These are phyloP conservation scores for Coffea canephora DNA, from an alignment of 257 asterid genomes.

Conservation along the genomic window DNA sequence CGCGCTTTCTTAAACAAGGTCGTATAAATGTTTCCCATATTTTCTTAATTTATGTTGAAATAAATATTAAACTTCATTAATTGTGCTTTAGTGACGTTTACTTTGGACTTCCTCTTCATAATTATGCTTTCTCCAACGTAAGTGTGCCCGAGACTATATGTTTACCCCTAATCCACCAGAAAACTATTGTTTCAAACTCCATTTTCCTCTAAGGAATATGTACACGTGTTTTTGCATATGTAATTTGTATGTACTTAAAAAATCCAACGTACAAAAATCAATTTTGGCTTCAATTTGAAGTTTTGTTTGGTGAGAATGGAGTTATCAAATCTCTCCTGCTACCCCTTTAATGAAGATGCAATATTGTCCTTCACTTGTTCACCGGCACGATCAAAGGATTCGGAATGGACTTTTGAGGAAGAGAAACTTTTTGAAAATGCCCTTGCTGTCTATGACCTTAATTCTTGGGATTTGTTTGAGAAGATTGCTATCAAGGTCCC, in stretches of 20 bases:
- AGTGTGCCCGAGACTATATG: not conserved
- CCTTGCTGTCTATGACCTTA: slow-evolving; percentile 17
- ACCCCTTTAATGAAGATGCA: not conserved
- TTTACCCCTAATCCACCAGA: not conserved
- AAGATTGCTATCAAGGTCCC: slow-evolving; percentile 14
- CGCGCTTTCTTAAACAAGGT: not conserved
- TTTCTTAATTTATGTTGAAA: slow-evolving; percentile 5
- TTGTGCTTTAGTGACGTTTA: not conserved
- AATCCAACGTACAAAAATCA: not conserved
- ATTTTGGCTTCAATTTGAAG: not conserved
- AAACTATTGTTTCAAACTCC: not conserved
- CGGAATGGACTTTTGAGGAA: slow-evolving; percentile 24
- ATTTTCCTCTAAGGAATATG: not conserved
- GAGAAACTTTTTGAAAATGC: slow-evolving; percentile 16
- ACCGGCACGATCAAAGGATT: not conserved
- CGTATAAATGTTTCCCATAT: slow-evolving; percentile 4
- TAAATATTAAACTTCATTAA: not conserved
- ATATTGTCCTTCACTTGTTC: not conserved
- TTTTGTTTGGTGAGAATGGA: not conserved
- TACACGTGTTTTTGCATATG: not conserved
- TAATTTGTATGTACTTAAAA: not conserved
- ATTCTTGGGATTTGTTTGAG: slow-evolving; percentile 11
- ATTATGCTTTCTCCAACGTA: not conserved
- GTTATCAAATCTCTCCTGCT: not conserved
- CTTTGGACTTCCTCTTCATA: not conserved